Evolutionary conservation across 2,329 filamentous ascomycete genomes (phyloP), one percentile per base, ranked within the genome.

Genomic region (Aspergillus hortae): DNA sequence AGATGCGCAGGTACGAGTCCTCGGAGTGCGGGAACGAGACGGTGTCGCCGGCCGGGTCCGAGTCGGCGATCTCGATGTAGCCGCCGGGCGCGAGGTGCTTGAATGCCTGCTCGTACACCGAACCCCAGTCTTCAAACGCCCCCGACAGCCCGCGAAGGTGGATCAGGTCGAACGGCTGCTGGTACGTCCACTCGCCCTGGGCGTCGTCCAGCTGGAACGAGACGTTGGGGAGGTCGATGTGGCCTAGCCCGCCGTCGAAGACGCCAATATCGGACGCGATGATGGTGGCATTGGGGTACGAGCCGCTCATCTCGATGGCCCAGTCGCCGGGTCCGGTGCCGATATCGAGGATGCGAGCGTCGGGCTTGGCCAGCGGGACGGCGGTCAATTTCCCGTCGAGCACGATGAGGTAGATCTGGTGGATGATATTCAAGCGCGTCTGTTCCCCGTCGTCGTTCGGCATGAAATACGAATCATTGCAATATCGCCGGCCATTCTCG

Each of bases 371-470:
- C 36, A 74, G 50, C 19, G 66, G 60, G 5, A 62, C 60, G 27
- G 66, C 59, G 23, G 69, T 69, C 46, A 73, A 55, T 32, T 67
- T 55, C 38, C 67, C 60, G 44, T 73, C 59, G 30, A 73, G 58
- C 38, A 74, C 47, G 19, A 68, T 77, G 5, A 85, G 69, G 60
- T 83, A 86, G 44, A 86, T 80, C 62, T 86, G 83, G 57, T 88
- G 83, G 36, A 82, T 73, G 48, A 88, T 74, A 52, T 80, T 79
- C 46, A 86, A 67, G 40, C 85, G 81, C 43, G 82, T 81, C 66
- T 86, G 83, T 62, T 88, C 85, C 43, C 77, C 70, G 43, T 86
- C 81, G 60, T 87, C 85, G 65, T 86, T 86, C 12, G 85, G 85
- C 77, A 87, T 84, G 65, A 77, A 83, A 61, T 86, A 87, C 32